A percentile compares a stretch with the other conserved stretches of the same genome.
Conservation (phyloP, 2,329 filamentous ascomycete genomes). For the Beauveria sp. region DNA sequence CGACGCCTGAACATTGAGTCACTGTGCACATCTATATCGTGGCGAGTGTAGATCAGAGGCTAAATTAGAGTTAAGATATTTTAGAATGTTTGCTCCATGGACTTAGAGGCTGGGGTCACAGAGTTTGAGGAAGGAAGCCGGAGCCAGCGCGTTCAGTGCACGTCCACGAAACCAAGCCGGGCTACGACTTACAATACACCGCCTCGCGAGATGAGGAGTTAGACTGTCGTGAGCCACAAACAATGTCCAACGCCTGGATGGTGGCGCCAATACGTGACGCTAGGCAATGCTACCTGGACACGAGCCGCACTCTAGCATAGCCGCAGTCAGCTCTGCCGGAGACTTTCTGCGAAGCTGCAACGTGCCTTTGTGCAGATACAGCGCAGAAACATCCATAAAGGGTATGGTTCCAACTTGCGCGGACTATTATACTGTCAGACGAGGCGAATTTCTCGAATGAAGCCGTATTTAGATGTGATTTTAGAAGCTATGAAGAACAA, state of each 20-base stretch:
- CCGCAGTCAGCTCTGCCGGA: neutral
- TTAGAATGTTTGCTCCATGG: neutral
- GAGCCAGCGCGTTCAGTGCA: neutral
- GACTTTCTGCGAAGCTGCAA: neutral
- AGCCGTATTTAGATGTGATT: neutral
- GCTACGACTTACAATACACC: neutral
- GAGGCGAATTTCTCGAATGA: neutral
- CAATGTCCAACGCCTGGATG: neutral
- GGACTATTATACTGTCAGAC: neutral
- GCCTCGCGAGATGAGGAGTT: neutral
- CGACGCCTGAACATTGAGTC: neutral
- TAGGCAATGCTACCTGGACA: neutral
- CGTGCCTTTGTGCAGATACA: neutral
- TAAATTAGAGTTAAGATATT: neutral
- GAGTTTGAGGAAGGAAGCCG: neutral
- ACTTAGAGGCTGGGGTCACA: neutral
- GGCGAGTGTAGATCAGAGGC: neutral
- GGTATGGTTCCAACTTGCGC: neutral
- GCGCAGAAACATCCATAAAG: neutral
- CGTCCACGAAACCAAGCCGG: neutral
- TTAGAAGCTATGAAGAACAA: neutral
- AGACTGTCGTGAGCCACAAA: neutral
- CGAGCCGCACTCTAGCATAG: neutral
- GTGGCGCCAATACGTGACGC: neutral
- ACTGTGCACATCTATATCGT: neutral